Evolutionary conservation across 2,329 filamentous ascomycete genomes (phyloP), one percentile per base, ranked within the genome.

Genomic region (Aspergillus aculeatinus): DNA sequence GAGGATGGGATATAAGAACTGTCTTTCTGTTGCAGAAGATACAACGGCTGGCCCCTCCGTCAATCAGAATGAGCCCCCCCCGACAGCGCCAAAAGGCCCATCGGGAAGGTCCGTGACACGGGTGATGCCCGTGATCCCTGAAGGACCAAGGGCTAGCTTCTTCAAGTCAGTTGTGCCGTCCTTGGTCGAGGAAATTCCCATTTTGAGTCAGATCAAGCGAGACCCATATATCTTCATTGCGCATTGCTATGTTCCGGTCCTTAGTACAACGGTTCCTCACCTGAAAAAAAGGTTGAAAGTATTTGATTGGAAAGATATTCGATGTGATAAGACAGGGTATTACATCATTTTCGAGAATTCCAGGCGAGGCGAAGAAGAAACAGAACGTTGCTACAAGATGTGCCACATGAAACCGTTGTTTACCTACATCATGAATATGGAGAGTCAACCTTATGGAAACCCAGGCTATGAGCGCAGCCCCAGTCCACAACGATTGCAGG

Each of bases 381-480:
- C 92, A 0, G 88, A 91, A 66, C 84, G 90, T 63, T 97, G 93
- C 72, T 93, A 87, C 74, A 83, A 86, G 57, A 85, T 88, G 55
- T 92, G 90, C 65, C 88, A 97, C 72, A 89, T 90, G 73, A 89
- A 89, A 48, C 85, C 90, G 5, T 86, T 99, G 64, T 99, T 99
- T 79, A 97, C 90, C 1, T 98, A 98, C 68, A 83, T 85, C 61
- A 94, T 99, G 90, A 85, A 87, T 49, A 96, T 99, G 92, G 89
- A 94, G 72, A 87, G 92, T 58, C 89, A 89, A 65, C 82, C 84
- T 63, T 87, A 87, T 68, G 87, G 87, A 47, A 87, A 88, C 68
- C 85, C 86, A 12, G 81, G 85, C 65, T 87, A 88, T 67, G 82
- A 85, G 66, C 73, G 77, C 65, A 81, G 77, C 62, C 78, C 75